Base-by-base conservation (phyloP, 192 early-diverging fungal genomes). In the Rhizophagus sp. region DNA sequence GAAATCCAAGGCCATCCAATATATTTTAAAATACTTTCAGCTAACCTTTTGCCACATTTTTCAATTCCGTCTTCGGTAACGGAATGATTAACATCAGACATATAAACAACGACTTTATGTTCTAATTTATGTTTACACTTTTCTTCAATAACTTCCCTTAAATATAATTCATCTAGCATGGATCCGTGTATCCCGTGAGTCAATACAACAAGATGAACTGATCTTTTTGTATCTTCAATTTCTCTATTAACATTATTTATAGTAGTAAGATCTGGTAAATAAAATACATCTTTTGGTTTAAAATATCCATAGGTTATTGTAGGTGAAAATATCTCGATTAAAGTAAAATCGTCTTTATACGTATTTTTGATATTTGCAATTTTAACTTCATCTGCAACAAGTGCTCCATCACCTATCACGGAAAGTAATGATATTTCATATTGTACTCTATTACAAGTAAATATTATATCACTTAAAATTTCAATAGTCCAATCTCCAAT, bases 1-100 rank as follows among this genome's bases (percentile, higher is more conserved):
- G 15, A 57, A 57, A 57, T 57, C 50, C 47, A 57, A 22, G 64
- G 69, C n/a, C 72, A 57, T 77, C 34, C 62, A 17, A 84, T 75
- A 49, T 82, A 84, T 64, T 84, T 75, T 0, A 89, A 62, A 12
- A 89, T 81, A 12, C 82, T 81, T 34, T 83, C 39, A 17, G 88
- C 86, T 17, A 85, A 81, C 11, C 85, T 83, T 66, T 71, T 79
- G 11, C 85, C 88, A 34, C 82, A 84, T 62, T 77, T 76, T 64
- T 86, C 83, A 75, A 89, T 86, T 5, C 88, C 88, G n/a, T 87
- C 85, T 57, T 82, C 79, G 4, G 88, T 89, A 25, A 71, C 76
- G 15, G 82, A 80, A 74, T 89, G 88, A 75, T 86, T 86, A 30
- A 85, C 82, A 61, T 87, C 86, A 10, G 84, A 80, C 12, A 82